Evolutionary conservation across 306 rosid species (phyloP).

Genomic region (Styphnolobium japonicum): DNA sequence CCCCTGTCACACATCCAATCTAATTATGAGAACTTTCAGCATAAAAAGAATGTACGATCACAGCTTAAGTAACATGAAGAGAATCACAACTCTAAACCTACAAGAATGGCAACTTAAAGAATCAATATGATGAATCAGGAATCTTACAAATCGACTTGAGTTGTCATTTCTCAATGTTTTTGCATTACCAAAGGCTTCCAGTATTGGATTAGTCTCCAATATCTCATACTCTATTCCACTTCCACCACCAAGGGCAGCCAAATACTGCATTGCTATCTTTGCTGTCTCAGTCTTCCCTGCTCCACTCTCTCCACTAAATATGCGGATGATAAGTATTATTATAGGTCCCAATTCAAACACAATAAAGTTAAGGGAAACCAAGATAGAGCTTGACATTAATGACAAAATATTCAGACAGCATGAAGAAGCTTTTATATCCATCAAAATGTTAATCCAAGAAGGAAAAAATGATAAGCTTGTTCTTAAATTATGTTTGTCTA

Average conservation of each 20-base stretch:
- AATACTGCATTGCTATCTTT: constrained; percentile 76
- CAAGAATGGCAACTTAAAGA: neutral
- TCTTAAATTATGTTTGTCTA: neutral
- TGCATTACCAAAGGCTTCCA: constrained; percentile 82
- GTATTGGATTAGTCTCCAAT: constrained; percentile 71
- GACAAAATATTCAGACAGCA: constrained; percentile 2
- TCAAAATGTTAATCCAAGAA: neutral
- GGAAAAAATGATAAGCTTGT: neutral
- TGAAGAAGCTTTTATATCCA: constrained; percentile 4
- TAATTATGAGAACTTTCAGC: constrained; percentile 12
- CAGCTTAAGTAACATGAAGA: neutral
- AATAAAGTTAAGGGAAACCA: neutral
- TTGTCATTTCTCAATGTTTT: constrained; percentile 79
- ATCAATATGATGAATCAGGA: neutral
- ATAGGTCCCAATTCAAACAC: neutral
- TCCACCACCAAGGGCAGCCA: constrained; percentile 85
- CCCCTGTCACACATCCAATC: constrained; percentile 48
- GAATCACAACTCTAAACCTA: neutral
- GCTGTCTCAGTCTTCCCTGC: constrained; percentile 84
- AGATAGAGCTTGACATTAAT: neutral
- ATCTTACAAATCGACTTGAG: constrained; percentile 80
- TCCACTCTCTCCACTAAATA: constrained; percentile 75
- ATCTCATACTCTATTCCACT: constrained; percentile 75
- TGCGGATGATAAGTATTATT: neutral
- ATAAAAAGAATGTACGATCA: neutral